Conservation (phyloP, 1,284 basidiomycete species). For the Sanguinoderma infundibulare region DNA sequence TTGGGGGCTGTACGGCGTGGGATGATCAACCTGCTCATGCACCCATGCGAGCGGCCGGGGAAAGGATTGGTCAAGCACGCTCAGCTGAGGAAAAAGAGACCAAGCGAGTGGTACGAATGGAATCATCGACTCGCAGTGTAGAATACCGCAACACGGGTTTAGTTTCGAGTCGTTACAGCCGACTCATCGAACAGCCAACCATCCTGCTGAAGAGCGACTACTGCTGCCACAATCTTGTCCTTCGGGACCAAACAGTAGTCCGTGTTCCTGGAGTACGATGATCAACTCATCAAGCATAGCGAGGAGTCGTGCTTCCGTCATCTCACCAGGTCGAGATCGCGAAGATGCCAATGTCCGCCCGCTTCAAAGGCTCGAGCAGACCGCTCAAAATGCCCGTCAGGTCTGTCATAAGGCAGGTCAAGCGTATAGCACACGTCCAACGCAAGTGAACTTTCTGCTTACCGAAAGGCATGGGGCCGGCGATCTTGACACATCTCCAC, state of each 20-base stretch:
- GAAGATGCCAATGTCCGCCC: constrained; percentile 60
- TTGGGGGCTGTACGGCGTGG: no score
- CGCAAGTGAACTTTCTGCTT: constrained; percentile 19
- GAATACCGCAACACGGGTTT: background rate
- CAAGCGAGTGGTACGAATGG: no score
- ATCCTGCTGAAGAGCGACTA: constrained; percentile 46
- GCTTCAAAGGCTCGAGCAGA: constrained; percentile 60
- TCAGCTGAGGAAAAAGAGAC: no score
- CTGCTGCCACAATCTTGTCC: constrained; percentile 45
- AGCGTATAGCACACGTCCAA: no score
- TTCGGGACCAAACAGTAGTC: constrained; percentile 62
- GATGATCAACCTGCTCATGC: no score
- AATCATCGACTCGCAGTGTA: no score
- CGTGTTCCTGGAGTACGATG: constrained; percentile 54
- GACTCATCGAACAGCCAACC: constrained; percentile 45
- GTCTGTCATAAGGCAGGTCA: constrained; percentile 37
- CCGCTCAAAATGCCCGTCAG: constrained; percentile 64
- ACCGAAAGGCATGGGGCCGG: constrained; percentile 73
- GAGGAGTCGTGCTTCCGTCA: background rate
- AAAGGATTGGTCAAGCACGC: no score
- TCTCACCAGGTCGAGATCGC: constrained; percentile 72
- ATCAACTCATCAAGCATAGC: background rate
- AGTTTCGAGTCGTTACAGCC: background rate
- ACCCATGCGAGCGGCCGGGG: no score
- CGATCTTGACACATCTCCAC: constrained; percentile 66